Evolutionary conservation across 345 rosid genomes (phyloP).

Genomic region (Salix udensis): DNA sequence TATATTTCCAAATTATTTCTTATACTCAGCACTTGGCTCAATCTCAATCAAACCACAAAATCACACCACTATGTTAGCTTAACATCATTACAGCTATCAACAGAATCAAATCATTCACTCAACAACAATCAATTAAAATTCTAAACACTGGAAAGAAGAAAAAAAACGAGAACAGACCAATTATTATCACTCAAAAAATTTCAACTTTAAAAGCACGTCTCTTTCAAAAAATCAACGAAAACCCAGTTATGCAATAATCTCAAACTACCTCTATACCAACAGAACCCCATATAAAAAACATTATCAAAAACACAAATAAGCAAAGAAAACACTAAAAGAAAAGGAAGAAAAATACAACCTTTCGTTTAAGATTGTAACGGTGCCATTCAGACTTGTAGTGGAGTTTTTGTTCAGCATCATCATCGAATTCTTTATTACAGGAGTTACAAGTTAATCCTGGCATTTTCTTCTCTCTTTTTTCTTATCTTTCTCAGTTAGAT

Average conservation of each 20-base stretch:
- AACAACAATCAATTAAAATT: neutral
- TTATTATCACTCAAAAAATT: neutral
- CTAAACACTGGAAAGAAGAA: neutral
- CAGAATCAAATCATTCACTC: neutral
- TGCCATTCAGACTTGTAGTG: conserved; percentile 99
- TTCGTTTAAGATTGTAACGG: conserved; percentile 96
- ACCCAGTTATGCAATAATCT: neutral
- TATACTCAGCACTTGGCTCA: neutral
- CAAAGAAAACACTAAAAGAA: neutral
- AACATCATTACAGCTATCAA: neutral
- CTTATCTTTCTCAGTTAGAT: neutral
- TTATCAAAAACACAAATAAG: neutral
- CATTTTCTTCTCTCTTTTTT: conserved; percentile 31
- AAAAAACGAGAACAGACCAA: neutral
- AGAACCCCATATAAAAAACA: neutral
- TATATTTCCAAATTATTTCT: neutral
- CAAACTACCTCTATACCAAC: neutral
- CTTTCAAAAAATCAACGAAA: neutral
- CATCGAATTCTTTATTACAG: conserved; percentile 74
- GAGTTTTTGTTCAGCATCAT: conserved; percentile 69
- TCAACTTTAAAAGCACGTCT: neutral
- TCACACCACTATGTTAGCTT: neutral
- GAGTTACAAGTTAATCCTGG: conserved; percentile 85
- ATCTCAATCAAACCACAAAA: neutral
- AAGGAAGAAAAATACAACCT: conserved; percentile 39